Conservation (phyloP, 257 asterid species). For the Henckelia pumila region DNA sequence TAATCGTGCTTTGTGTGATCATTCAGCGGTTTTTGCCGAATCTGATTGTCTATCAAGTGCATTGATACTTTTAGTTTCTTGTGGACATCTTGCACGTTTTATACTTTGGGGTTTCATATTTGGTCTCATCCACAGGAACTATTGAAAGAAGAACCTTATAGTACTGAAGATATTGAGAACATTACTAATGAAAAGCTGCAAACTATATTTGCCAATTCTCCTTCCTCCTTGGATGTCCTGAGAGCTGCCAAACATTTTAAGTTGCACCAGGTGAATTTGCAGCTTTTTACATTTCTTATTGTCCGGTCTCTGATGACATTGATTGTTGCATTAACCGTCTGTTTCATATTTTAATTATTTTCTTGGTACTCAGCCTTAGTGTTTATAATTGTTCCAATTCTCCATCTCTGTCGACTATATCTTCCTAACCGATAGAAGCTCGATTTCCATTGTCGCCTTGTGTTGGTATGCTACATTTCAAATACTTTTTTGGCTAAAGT, state of each 20-base stretch:
- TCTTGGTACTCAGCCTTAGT: slow-evolving; percentile 3
- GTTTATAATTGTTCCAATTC: not conserved
- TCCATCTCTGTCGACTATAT: not conserved
- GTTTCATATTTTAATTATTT: not conserved
- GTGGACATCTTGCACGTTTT: not conserved
- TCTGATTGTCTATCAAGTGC: not conserved
- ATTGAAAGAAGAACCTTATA: slow-evolving; percentile 74
- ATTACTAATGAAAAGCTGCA: slow-evolving; percentile 54
- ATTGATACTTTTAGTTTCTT: not conserved
- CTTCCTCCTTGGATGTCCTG: slow-evolving; percentile 82
- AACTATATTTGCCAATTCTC: slow-evolving; percentile 63
- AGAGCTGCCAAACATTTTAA: slow-evolving; percentile 76
- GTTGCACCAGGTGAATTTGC: slow-evolving; percentile 67
- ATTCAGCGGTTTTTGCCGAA: not conserved
- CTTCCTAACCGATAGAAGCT: not conserved
- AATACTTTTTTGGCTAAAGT: not conserved
- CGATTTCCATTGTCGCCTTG: not conserved
- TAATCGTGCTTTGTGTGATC: not conserved
- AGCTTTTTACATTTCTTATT: not conserved
- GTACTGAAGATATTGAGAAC: slow-evolving; percentile 66
- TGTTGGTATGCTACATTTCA: not conserved
- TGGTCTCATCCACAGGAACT: slow-evolving; percentile 46
- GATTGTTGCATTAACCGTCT: not conserved
- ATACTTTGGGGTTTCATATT: not conserved
- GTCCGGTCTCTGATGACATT: not conserved